A percentile compares a stretch with the other conserved stretches of the same genome.
These are phyloP conservation scores for Nicotiana obtusifolia DNA, from an alignment of 257 asterid species.

Conservation along the genomic window DNA sequence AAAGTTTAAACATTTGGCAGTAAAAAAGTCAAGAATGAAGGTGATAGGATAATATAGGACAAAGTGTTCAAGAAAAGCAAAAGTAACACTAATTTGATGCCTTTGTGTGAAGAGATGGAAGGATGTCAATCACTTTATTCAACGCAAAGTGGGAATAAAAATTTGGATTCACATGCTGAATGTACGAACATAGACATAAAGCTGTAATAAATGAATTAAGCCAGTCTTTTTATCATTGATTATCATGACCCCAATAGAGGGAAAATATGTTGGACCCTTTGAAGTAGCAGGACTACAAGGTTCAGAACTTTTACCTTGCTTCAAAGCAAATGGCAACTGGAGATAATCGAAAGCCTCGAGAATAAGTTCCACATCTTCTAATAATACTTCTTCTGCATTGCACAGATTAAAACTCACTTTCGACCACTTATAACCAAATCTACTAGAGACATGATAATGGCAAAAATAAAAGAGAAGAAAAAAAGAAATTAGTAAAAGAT, in stretches of 20 bases:
- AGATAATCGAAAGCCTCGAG: constrained; percentile 96
- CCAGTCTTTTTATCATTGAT: neutral
- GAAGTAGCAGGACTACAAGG: neutral
- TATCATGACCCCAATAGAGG: neutral
- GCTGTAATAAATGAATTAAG: neutral
- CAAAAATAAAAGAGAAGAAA: neutral
- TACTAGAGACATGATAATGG: neutral
- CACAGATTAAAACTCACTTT: neutral
- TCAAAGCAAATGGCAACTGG: constrained; percentile 78
- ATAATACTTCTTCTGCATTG: constrained; percentile 76
- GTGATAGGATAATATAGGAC: neutral
- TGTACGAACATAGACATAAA: neutral
- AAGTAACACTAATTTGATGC: neutral
- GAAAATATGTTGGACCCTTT: neutral
- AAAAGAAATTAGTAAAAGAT: neutral
- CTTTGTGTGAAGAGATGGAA: neutral
- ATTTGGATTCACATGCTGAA: neutral
- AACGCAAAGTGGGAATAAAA: neutral
- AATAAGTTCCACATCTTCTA: constrained; percentile 93
- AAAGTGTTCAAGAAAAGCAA: neutral
- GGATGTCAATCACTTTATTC: neutral
- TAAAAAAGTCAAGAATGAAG: neutral
- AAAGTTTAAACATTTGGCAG: neutral
- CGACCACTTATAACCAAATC: neutral
- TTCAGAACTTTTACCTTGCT: constrained; percentile 45